Percentiles rank a stretch among this genome's conserved stretches.
Evolutionary conservation across 225 moss, liverwort and hornwort genomes (phyloP).

Genomic region (Asterella californica): DNA sequence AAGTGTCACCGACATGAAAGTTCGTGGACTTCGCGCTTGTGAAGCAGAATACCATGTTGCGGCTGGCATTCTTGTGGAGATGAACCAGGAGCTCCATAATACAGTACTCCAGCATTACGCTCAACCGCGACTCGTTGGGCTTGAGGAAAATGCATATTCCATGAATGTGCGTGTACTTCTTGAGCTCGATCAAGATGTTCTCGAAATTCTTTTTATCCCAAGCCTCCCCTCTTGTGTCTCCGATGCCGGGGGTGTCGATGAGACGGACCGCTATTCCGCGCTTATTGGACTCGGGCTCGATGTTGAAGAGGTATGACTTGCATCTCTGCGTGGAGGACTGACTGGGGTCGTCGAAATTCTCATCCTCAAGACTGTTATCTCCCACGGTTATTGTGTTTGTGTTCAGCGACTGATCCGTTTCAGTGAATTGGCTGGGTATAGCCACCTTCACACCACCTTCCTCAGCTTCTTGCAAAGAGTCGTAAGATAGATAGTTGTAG

Average conservation of each 20-base stretch:
- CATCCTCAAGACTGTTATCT: slow-evolving; percentile 9
- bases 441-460: slow-evolving; percentile 24
- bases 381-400: slow-evolving; percentile 14
- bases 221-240: slow-evolving; percentile 34
- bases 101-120: slow-evolving; percentile 18
- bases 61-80: slow-evolving; percentile 14
- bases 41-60: slow-evolving; percentile 26
- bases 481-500: slow-evolving; percentile 29
- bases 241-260: slow-evolving; percentile 36
- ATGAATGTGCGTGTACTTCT: not conserved
- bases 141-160: slow-evolving; percentile 27
- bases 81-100: slow-evolving; percentile 22
- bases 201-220: slow-evolving; percentile 34
- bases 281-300: slow-evolving; percentile 7
- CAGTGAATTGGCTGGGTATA: slow-evolving; percentile 20
- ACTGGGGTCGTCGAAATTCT: slow-evolving; percentile 12
- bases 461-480: slow-evolving; percentile 23
- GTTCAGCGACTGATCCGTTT: slow-evolving; percentile 2
- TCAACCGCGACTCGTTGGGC: slow-evolving; percentile 30
- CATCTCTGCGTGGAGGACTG: slow-evolving; percentile 26
- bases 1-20: slow-evolving; percentile 18
- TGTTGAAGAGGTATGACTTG: slow-evolving; percentile 26
- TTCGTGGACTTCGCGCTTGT: slow-evolving; percentile 12
- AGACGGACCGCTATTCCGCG: slow-evolving; percentile 8
- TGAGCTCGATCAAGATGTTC: slow-evolving; percentile 13